Percentiles rank a stretch among this genome's conserved stretches.
These are phyloP conservation scores for Hypsizygus ulmarius DNA, from an alignment of 1,284 basidiomycete species.

Conservation along the genomic window DNA sequence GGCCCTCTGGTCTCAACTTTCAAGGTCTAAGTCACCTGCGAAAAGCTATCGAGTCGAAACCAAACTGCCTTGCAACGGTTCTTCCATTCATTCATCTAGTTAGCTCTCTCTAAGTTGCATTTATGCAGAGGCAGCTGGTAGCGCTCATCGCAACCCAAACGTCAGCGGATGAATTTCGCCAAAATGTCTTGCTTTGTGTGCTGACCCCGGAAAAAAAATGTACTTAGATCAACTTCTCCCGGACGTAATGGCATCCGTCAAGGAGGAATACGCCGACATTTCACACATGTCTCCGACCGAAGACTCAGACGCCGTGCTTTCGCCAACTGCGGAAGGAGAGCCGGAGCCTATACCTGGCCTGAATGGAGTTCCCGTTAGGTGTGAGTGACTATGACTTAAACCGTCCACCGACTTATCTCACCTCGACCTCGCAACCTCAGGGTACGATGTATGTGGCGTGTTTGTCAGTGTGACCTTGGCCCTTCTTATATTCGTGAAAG, in stretches of 20 bases:
- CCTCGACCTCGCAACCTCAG: constrained; percentile 22
- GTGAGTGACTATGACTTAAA: constrained; percentile 32
- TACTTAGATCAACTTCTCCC: constrained; percentile 15
- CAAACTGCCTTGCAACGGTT: neutral
- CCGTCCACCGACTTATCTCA: constrained; percentile 5
- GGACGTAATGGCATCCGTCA: constrained; percentile 25
- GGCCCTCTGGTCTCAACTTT: no score
- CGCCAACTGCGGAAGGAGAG: constrained; percentile 30
- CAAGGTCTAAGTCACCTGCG: neutral
- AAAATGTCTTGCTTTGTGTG: constrained; percentile 7
- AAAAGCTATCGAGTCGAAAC: neutral
- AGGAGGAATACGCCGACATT: constrained; percentile 35
- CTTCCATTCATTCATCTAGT: neutral
- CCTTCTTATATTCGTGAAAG: constrained; percentile 36
- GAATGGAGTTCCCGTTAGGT: constrained; percentile 46
- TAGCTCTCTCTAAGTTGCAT: neutral
- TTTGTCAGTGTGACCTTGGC: constrained; percentile 15
- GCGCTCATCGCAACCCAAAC: constrained; percentile 7
- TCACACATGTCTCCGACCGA: constrained; percentile 43
- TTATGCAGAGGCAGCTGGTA: constrained; percentile 10
- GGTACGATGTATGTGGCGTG: constrained; percentile 46
- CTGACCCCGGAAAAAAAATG: constrained; percentile 11
- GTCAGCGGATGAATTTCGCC: constrained; percentile 18
- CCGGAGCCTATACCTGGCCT: constrained; percentile 45
- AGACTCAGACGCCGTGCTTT: constrained; percentile 41